Percentiles rank a stretch among this genome's conserved stretches.
Conservation (phyloP, 768 basidiomycete genomes). For the Leccinum broughii region DNA sequence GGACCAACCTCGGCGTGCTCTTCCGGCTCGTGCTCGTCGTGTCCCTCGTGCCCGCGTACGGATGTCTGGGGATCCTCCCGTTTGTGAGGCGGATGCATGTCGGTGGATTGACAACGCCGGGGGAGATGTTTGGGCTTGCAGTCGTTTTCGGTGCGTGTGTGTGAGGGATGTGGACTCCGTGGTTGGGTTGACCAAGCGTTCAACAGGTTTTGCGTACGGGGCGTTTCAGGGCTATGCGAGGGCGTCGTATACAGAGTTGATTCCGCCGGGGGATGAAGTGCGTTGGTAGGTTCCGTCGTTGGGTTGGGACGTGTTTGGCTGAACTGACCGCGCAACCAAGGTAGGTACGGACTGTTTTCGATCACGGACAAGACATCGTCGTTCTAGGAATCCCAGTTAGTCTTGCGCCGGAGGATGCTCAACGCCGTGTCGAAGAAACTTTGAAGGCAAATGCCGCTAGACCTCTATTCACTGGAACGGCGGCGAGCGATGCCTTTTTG, state of each 20-base stretch:
- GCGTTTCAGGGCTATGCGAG: conserved; percentile 91
- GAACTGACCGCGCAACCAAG: background rate
- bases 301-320: background rate
- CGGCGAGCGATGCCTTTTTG: too few species aligned
- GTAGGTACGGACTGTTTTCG: conserved; percentile 73
- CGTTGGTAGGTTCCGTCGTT: conserved; percentile 57
- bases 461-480: too few species aligned
- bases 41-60: conserved; percentile 72
- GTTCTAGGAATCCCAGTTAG: too few species aligned
- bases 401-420: too few species aligned
- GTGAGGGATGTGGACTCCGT: background rate
- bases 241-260: conserved; percentile 81
- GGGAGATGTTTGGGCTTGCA: conserved; percentile 84
- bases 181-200: background rate
- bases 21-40: conserved; percentile 66
- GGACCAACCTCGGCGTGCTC: conserved; percentile 70
- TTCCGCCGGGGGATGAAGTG: conserved; percentile 88
- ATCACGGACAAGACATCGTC: conserved; percentile 81
- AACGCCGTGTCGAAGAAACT: too few species aligned
- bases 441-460: too few species aligned
- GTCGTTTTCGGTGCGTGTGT: conserved; percentile 67
- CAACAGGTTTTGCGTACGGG: conserved; percentile 69
- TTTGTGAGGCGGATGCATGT: conserved; percentile 51
- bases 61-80: conserved; percentile 74
- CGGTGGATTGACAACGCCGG: conserved; percentile 74